Conservation (phyloP, 2,329 filamentous ascomycete species). For the Orbilia blumenaviensis region DNA sequence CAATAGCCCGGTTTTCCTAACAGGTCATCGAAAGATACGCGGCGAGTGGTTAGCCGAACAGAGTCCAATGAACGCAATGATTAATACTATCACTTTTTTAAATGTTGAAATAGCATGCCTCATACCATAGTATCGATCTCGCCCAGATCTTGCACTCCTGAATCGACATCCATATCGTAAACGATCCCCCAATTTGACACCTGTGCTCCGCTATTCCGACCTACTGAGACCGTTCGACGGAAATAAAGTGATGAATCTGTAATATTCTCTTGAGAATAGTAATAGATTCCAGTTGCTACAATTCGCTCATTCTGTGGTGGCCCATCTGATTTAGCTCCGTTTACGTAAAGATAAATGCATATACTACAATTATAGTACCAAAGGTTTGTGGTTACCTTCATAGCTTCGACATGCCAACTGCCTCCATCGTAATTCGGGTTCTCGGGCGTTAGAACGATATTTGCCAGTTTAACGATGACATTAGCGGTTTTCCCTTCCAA, state of each 20-base stretch:
- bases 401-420: slow-evolving; percentile 68
- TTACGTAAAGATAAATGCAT: background rate
- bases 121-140: slow-evolving; percentile 1
- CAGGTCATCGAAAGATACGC: background rate
- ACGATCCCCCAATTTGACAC: background rate
- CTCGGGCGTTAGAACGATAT: slow-evolving; percentile 69
- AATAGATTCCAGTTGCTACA: slow-evolving; percentile 71
- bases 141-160: background rate
- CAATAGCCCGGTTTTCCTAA: slow-evolving; percentile 25
- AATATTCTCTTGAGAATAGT: slow-evolving; percentile 71
- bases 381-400: slow-evolving; percentile 56
- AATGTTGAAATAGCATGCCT: no score
- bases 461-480: slow-evolving; percentile 71
- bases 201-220: background rate
- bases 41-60: background rate
- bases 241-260: slow-evolving; percentile 66
- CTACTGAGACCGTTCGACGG: slow-evolving; percentile 59
- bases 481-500: slow-evolving; percentile 65
- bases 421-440: slow-evolving; percentile 66
- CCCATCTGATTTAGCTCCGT: background rate
- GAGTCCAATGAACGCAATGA: no score
- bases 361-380: background rate
- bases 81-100: no score
- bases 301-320: slow-evolving; percentile 70
- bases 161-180: background rate